Evolutionary conservation across 768 basidiomycete species (phyloP).

Genomic region (Gloeostereum incarnatum): DNA sequence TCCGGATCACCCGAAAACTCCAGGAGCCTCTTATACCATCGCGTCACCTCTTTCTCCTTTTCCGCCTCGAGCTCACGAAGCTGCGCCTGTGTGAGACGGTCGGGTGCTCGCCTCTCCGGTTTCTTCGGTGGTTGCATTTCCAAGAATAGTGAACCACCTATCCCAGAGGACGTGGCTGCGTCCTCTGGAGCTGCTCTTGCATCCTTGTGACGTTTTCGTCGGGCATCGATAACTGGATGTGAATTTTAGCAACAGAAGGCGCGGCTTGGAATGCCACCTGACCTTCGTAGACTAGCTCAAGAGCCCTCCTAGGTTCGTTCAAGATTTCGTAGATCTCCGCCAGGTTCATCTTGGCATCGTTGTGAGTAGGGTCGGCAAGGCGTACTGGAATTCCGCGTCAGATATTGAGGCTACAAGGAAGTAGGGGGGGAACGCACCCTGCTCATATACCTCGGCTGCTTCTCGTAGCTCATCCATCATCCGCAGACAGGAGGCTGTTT

Average conservation of each 20-base stretch:
- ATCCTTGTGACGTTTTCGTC: constrained; percentile 33
- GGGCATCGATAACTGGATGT: constrained; percentile 46
- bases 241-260: neutral
- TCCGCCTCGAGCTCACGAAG: constrained; percentile 53
- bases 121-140: constrained; percentile 35
- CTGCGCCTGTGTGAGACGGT: constrained; percentile 48
- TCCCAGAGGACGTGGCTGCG: constrained; percentile 31
- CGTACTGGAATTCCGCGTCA: constrained; percentile 43
- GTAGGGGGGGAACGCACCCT: constrained; percentile 37
- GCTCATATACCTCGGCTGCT: constrained; percentile 77
- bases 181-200: constrained; percentile 6
- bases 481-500: constrained; percentile 76
- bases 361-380: constrained; percentile 61
- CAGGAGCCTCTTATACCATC: constrained; percentile 48
- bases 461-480: constrained; percentile 67
- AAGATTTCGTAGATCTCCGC: constrained; percentile 86
- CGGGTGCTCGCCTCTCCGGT: constrained; percentile 21
- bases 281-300: constrained; percentile 84
- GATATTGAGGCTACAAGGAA: neutral
- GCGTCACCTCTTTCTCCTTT: constrained; percentile 55
- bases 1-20: constrained; percentile 28
- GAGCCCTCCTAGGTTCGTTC: constrained; percentile 70
- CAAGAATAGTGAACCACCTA: constrained; percentile 57
- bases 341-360: constrained; percentile 82
- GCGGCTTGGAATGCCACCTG: constrained; percentile 4